Conservation (phyloP, 2,329 filamentous ascomycete species). For the Curvularia eragrostidis region DNA sequence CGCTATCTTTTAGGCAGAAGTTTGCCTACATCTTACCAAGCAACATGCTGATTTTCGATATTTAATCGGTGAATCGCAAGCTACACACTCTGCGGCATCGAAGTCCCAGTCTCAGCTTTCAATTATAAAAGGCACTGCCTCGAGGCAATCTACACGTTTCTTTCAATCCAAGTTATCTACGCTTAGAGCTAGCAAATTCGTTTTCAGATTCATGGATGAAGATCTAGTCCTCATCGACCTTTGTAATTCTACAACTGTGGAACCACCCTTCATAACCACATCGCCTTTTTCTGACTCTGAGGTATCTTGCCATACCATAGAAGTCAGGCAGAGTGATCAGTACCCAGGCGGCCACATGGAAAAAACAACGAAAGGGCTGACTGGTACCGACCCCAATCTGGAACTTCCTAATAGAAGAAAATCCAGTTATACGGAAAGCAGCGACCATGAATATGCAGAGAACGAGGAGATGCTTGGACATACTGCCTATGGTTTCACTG, state of each 20-base stretch:
- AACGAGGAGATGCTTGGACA: not conserved
- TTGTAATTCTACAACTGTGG: not conserved
- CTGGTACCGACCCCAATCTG: not conserved
- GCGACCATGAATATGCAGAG: not conserved
- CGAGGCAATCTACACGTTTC: not conserved
- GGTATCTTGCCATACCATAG: not conserved
- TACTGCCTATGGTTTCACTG: no score
- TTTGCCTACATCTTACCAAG: not conserved
- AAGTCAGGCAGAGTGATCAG: not conserved
- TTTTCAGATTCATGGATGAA: conserved; percentile 1
- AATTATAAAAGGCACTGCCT: not conserved
- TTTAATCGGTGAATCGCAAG: conserved; percentile 2
- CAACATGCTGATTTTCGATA: not conserved
- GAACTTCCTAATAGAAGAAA: not conserved
- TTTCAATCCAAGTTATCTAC: no score
- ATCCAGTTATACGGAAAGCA: not conserved
- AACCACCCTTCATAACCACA: not conserved
- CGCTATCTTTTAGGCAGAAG: not conserved
- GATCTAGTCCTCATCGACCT: conserved; percentile 1
- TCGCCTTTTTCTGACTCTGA: not conserved
- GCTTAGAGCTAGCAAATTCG: no score
- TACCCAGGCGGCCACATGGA: not conserved
- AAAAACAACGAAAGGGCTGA: not conserved
- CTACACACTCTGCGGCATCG: not conserved
- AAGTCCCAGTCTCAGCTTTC: not conserved